Evolutionary conservation across 2,329 filamentous ascomycete species (phyloP).

Genomic region (Aphanoascus verrucosus): DNA sequence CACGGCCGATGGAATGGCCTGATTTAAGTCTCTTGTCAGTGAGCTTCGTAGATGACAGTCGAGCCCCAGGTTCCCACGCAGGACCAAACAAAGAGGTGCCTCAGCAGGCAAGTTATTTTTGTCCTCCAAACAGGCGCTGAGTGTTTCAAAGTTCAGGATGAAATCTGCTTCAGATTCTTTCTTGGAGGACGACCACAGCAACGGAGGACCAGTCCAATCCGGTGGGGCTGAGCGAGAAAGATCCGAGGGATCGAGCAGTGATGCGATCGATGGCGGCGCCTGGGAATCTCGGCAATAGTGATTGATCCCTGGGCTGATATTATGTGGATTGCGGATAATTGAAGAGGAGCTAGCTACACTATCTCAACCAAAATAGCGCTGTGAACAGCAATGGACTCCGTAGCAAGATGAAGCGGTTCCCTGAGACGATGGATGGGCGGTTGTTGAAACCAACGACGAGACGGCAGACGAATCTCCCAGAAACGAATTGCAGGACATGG

Average conservation of each 20-base stretch:
- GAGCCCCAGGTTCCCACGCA: background rate
- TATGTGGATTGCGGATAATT: too few species aligned
- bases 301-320: background rate
- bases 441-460: slow-evolving; percentile 4
- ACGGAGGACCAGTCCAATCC: too few species aligned
- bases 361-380: too few species aligned
- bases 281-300: background rate
- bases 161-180: slow-evolving; percentile 7
- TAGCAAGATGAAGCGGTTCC: slow-evolving; percentile 2
- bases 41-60: background rate
- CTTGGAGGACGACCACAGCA: background rate
- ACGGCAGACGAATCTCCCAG: background rate
- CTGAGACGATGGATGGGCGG: slow-evolving; percentile 5
- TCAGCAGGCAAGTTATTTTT: slow-evolving; percentile 5
- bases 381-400: background rate
- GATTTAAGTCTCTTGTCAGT: background rate
- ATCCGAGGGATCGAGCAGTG: background rate
- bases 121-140: background rate
- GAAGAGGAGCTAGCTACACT: too few species aligned
- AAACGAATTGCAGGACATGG: too few species aligned
- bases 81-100: too few species aligned
- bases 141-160: slow-evolving; percentile 8
- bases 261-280: background rate
- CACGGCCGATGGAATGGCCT: background rate
- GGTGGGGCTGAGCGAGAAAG: background rate